phyloP scores from a whole-genome alignment of 139 green algal genomes.

The Chlamydomonas sphaeroides region DNA sequence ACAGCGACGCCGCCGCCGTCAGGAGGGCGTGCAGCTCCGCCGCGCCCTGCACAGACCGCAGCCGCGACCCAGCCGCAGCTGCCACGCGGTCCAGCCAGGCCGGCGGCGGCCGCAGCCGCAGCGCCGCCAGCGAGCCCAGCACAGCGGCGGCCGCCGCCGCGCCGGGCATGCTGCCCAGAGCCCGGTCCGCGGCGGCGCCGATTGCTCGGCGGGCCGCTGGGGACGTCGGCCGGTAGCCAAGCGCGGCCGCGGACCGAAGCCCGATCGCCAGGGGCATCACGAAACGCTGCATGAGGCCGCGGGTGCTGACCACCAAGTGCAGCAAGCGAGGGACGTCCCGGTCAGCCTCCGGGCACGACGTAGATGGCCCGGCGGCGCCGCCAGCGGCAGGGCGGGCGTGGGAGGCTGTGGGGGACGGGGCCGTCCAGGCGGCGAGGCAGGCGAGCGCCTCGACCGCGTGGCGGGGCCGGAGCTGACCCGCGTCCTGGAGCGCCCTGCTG shows the following conservation, averaged over 20 bases:
- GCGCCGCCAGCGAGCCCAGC: not conserved
- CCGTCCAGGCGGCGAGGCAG: conserved; percentile 5
- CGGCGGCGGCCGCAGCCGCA: not conserved
- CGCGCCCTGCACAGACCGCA: not conserved
- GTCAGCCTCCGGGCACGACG: no score
- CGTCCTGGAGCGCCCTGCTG: not conserved
- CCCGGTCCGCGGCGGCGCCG: not conserved
- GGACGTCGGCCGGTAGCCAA: not conserved
- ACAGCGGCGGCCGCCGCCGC: not conserved
- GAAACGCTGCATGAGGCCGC: no score
- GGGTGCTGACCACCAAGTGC: no score
- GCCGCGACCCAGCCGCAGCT: not conserved
- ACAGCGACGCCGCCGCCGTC: not conserved
- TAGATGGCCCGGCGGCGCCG: no score
- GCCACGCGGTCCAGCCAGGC: not conserved
- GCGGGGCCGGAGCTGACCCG: not conserved
- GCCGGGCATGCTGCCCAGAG: not conserved
- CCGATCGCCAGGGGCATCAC: not conserved
- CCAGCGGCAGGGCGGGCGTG: no score
- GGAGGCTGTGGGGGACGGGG: no score
- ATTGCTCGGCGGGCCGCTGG: not conserved
- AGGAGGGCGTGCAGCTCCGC: conserved; percentile 3
- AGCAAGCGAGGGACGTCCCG: no score
- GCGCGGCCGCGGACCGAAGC: conserved; percentile 6
- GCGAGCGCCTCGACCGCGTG: conserved; percentile 8